Evolutionary conservation across 176 grass and related monocot species (phyloP).

Genomic region (Tillandsia leiboldiana): DNA sequence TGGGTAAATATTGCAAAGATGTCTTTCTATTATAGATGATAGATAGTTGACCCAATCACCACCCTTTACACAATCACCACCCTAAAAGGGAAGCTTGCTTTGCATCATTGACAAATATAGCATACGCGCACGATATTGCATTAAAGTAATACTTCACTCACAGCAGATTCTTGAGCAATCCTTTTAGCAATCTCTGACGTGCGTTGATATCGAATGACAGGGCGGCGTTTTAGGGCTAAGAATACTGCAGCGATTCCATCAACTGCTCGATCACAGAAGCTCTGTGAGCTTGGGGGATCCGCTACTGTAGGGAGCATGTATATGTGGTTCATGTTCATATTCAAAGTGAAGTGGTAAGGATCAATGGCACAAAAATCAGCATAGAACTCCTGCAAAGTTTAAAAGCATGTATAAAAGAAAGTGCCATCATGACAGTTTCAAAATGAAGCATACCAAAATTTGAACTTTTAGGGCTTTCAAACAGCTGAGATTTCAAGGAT

Average conservation of each 20-base stretch:
- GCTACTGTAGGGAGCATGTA: slow-evolving; percentile 81
- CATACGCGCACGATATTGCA: slow-evolving; percentile 3
- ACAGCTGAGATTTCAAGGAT: no score
- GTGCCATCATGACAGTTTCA: background rate
- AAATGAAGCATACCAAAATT: no score
- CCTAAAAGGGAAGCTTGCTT: background rate
- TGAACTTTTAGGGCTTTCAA: no score
- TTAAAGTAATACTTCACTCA: slow-evolving; percentile 27
- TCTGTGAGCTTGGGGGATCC: slow-evolving; percentile 70
- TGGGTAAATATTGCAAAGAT: no score
- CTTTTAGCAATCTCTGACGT: slow-evolving; percentile 79
- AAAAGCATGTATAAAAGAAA: slow-evolving; percentile 1
- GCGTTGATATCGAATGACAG: slow-evolving; percentile 84
- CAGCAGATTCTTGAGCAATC: slow-evolving; percentile 88
- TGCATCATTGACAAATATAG: background rate
- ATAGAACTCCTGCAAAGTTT: slow-evolving; percentile 72
- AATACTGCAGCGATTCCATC: slow-evolving; percentile 91
- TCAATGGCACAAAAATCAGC: slow-evolving; percentile 92
- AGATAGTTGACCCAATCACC: background rate
- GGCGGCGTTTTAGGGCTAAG: slow-evolving; percentile 75
- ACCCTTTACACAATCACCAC: background rate
- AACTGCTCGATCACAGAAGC: slow-evolving; percentile 82
- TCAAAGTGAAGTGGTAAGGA: slow-evolving; percentile 85
- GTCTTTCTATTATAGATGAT: background rate
- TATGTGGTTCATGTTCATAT: slow-evolving; percentile 66